phyloP scores from a whole-genome alignment of 2,329 filamentous ascomycete species.

The Ophiostoma sp. region DNA sequence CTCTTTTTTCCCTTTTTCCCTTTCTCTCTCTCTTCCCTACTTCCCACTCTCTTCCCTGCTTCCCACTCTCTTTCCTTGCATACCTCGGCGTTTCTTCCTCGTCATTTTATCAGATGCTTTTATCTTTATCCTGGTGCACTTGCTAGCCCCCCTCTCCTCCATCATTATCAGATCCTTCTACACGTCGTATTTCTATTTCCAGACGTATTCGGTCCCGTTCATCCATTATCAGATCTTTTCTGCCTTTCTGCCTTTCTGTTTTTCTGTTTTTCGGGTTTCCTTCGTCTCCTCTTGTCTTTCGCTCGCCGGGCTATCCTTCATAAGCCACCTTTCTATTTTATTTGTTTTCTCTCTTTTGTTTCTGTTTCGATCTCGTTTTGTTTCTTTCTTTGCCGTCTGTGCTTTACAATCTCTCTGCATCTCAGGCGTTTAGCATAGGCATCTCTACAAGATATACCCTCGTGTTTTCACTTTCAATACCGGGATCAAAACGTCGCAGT shows the following conservation, averaged over 20 bases:
- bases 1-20: background rate
- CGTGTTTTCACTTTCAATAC: background rate
- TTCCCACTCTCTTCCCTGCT: background rate
- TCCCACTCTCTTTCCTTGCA: too few species aligned
- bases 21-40: background rate
- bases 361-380: background rate
- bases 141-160: background rate
- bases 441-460: background rate
- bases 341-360: background rate
- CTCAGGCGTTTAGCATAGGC: background rate
- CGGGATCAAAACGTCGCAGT: background rate
- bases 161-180: conserved; percentile 12
- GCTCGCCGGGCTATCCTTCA: background rate
- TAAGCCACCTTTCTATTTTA: background rate
- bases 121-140: background rate
- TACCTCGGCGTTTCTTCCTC: conserved; percentile 9
- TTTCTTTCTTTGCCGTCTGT: background rate
- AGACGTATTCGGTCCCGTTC: conserved; percentile 1
- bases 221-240: conserved; percentile 1
- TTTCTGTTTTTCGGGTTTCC: background rate
- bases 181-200: conserved; percentile 14
- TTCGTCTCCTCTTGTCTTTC: background rate
- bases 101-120: background rate
- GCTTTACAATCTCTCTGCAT: background rate
- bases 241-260: background rate